A percentile compares a stretch with the other conserved stretches of the same genome.
Evolutionary conservation across 2,329 filamentous ascomycete genomes (phyloP).

Genomic region (Penicillium sp.): DNA sequence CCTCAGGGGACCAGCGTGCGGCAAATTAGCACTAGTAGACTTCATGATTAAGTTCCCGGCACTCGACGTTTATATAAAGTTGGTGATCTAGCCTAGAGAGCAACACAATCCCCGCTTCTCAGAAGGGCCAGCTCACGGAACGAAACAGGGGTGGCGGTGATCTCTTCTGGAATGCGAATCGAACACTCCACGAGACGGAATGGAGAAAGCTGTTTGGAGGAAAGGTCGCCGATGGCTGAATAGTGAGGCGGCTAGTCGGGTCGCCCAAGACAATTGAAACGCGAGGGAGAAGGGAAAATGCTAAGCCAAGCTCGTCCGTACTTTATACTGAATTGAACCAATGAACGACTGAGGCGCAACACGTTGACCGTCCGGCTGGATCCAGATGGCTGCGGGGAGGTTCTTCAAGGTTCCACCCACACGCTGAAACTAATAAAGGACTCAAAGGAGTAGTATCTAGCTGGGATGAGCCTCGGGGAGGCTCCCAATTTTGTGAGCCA

Average conservation of each 20-base stretch:
- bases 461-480: slow-evolving; percentile 10
- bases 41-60: slow-evolving; percentile 22
- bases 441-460: slow-evolving; percentile 8
- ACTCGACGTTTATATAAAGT: slow-evolving; percentile 23
- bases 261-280: slow-evolving; percentile 18
- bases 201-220: slow-evolving; percentile 27
- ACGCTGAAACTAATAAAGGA: slow-evolving; percentile 14
- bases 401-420: slow-evolving; percentile 26
- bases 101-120: slow-evolving; percentile 16
- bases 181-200: slow-evolving; percentile 27
- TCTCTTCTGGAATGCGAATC: slow-evolving; percentile 31
- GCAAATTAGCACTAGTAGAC: slow-evolving; percentile 16
- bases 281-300: slow-evolving; percentile 16
- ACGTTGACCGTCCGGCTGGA: slow-evolving; percentile 28
- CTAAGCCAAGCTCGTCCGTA: slow-evolving; percentile 16
- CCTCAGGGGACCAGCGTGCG: slow-evolving; percentile 14
- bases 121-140: slow-evolving; percentile 15
- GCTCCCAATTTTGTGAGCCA: slow-evolving; percentile 14
- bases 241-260: slow-evolving; percentile 30
- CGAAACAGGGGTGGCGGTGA: slow-evolving; percentile 20
- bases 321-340: slow-evolving; percentile 21
- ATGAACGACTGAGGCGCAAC: slow-evolving; percentile 21
- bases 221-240: slow-evolving; percentile 14
- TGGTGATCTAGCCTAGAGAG: slow-evolving; percentile 17
- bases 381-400: slow-evolving; percentile 18